These are phyloP conservation scores for Urtica urens DNA, from an alignment of 306 rosid genomes.

Conservation along the genomic window DNA sequence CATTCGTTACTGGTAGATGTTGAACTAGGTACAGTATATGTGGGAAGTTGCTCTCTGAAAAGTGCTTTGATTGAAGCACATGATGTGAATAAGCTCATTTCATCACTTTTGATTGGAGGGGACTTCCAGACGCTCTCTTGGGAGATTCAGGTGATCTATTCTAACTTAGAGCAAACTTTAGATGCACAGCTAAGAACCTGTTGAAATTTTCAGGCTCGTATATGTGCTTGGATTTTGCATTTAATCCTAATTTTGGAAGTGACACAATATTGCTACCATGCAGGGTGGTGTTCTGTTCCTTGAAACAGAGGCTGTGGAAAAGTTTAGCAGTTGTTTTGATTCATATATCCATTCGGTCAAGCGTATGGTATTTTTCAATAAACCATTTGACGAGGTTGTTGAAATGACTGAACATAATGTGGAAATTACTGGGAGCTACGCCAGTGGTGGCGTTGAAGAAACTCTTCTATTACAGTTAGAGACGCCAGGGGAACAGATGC, in stretches of 20 bases:
- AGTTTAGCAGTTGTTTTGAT: slow-evolving; percentile 30
- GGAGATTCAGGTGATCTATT: slow-evolving; percentile 56
- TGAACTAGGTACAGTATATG: slow-evolving; percentile 34
- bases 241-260: background rate
- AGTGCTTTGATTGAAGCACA: slow-evolving; percentile 45
- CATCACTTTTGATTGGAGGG: slow-evolving; percentile 49
- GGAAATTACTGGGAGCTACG: slow-evolving; percentile 17
- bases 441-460: slow-evolving; percentile 20
- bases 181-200: background rate
- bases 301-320: slow-evolving; percentile 50
- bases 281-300: slow-evolving; percentile 79
- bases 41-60: slow-evolving; percentile 52
- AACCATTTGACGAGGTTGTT: slow-evolving; percentile 24
- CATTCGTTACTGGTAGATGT: slow-evolving; percentile 44
- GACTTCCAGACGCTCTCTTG: slow-evolving; percentile 47
- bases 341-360: slow-evolving; percentile 34
- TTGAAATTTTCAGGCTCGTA: background rate
- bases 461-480: slow-evolving; percentile 26
- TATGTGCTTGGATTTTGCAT: background rate
- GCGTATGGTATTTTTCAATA: too few species aligned
- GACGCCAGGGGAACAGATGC: slow-evolving; percentile 28
- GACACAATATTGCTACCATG: slow-evolving; percentile 24
- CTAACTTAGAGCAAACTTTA: slow-evolving; percentile 3
- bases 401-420: slow-evolving; percentile 23
- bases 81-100: slow-evolving; percentile 34